phyloP scores from a whole-genome alignment of 805 yeast genomes.

The Saccharomycopsis oosterbeekiorum region DNA sequence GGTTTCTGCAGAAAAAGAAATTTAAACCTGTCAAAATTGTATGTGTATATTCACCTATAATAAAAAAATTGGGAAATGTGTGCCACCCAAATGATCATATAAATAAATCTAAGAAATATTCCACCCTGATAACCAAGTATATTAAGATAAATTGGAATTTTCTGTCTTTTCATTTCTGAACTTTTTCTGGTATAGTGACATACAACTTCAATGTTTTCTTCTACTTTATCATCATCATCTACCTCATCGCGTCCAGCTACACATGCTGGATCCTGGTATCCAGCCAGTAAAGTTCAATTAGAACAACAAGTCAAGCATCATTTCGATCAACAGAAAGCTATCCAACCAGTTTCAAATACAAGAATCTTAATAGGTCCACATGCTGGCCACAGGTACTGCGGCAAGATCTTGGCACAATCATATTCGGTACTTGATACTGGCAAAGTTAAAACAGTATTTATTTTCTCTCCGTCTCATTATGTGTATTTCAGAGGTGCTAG shows the following conservation, averaged over 20 bases:
- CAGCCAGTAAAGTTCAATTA: constrained; percentile 35
- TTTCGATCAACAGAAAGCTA: constrained; percentile 30
- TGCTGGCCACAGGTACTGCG: constrained; percentile 86
- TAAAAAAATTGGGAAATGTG: neutral
- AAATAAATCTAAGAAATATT: too few relatives aligned
- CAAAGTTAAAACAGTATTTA: constrained; percentile 53
- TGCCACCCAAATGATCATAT: neutral
- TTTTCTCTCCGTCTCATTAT: constrained; percentile 92
- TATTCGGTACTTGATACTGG: constrained; percentile 60
- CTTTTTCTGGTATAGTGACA: too few relatives aligned
- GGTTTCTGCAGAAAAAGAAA: neutral
- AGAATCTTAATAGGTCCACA: constrained; percentile 61
- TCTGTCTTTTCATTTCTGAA: neutral
- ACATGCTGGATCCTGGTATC: constrained; percentile 91
- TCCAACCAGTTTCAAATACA: constrained; percentile 27
- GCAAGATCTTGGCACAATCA: constrained; percentile 65
- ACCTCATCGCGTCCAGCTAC: constrained; percentile 50
- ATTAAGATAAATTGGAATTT: too few relatives aligned
- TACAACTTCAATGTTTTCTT: neutral
- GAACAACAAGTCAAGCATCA: constrained; percentile 40
- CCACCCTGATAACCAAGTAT: neutral
- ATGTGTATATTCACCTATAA: neutral
- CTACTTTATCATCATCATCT: neutral
- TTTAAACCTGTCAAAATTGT: neutral
- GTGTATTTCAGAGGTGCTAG: constrained; percentile 61